A percentile compares a stretch with the other conserved stretches of the same genome.
Evolutionary conservation across 805 yeast genomes (phyloP).

Genomic region (Hermanozyma aechmeae): DNA sequence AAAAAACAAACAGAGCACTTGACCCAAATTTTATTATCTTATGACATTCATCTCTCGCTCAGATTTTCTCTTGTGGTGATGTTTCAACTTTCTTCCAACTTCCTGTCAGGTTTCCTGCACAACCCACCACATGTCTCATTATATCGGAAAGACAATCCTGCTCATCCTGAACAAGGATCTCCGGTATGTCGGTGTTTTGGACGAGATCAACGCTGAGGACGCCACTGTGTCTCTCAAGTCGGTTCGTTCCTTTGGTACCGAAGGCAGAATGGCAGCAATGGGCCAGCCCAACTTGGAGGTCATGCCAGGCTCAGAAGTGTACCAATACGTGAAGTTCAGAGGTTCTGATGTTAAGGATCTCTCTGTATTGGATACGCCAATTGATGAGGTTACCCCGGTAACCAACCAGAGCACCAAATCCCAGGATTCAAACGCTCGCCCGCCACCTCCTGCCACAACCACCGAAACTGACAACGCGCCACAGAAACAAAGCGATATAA

Average conservation of each 20-base stretch:
- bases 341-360: conserved; percentile 91
- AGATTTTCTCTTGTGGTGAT: no score
- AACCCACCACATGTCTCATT: conserved; percentile 63
- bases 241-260: conserved; percentile 85
- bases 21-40: no score
- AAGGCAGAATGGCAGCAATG: conserved; percentile 58
- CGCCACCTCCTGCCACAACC: no score
- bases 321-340: conserved; percentile 72
- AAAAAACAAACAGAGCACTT: no score
- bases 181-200: conserved; percentile 84
- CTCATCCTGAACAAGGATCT: conserved; percentile 71
- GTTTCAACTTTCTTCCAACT: conserved; percentile 1
- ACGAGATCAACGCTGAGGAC: conserved; percentile 79
- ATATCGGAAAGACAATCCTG: conserved; percentile 83
- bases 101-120: not conserved
- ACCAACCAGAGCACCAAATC: no score
- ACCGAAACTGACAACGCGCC: no score
- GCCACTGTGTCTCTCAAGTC: conserved; percentile 78
- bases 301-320: conserved; percentile 58
- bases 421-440: no score
- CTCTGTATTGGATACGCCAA: conserved; percentile 66
- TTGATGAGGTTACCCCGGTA: conserved; percentile 55
- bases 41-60: no score
- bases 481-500: no score
- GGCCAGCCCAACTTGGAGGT: conserved; percentile 64